phyloP scores from a whole-genome alignment of 2,329 filamentous ascomycete genomes.

The Amauroascus niger region DNA sequence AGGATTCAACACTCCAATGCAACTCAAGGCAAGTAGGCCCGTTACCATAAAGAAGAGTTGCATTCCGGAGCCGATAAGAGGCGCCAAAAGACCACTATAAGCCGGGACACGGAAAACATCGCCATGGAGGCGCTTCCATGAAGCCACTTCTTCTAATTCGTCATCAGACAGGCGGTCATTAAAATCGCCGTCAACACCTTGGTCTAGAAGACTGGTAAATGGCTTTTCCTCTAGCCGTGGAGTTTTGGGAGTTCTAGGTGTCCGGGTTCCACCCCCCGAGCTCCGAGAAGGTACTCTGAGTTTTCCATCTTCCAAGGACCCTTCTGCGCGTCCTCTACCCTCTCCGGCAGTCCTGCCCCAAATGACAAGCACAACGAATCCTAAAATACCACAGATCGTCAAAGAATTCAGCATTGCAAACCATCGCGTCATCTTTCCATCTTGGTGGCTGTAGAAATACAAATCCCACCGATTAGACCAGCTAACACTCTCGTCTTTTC shows the following conservation, averaged over 20 bases:
- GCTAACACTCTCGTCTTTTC: conserved; percentile 67
- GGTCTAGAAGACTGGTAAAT: conserved; percentile 35
- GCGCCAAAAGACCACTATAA: conserved; percentile 63
- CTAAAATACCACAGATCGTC: conserved; percentile 69
- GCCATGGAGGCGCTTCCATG: conserved; percentile 82
- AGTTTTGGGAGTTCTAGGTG: conserved; percentile 39
- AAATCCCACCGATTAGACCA: conserved; percentile 81
- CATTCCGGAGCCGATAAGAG: conserved; percentile 73
- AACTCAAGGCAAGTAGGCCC: conserved; percentile 62
- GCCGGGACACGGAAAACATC: conserved; percentile 72
- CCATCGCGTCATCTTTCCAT: conserved; percentile 75
- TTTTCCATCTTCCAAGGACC: conserved; percentile 57
- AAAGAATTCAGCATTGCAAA: conserved; percentile 79
- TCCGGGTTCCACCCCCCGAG: conserved; percentile 33
- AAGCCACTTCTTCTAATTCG: conserved; percentile 69
- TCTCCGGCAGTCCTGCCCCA: conserved; percentile 69
- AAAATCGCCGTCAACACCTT: conserved; percentile 42
- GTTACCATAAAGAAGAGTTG: conserved; percentile 75
- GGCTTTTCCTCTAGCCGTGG: conserved; percentile 41
- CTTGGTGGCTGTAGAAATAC: conserved; percentile 80
- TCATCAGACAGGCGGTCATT: conserved; percentile 55
- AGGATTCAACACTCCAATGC: conserved; percentile 69
- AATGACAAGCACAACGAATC: conserved; percentile 70
- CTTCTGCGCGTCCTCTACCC: conserved; percentile 63
- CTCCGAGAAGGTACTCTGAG: conserved; percentile 43